Conservation (phyloP, 78 protist genomes). For the Pigoraptor vietnamica region DNA sequence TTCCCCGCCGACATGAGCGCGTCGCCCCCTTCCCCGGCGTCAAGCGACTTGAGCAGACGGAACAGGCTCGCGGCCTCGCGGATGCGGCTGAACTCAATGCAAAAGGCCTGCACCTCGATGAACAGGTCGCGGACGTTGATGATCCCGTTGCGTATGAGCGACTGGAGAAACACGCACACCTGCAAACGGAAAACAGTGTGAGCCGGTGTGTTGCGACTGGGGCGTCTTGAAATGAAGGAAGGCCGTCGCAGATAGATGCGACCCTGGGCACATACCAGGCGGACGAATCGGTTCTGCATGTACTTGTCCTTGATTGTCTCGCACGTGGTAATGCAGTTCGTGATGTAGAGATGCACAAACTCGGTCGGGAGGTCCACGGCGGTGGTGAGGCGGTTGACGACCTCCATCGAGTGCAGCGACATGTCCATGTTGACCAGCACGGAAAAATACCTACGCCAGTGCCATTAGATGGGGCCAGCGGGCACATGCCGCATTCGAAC, state of each 20-base stretch:
- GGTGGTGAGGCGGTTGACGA: conserved; percentile 81
- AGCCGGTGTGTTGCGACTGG: background rate
- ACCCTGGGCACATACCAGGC: conserved; percentile 32
- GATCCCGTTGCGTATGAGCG: conserved; percentile 79
- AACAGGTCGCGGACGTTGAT: conserved; percentile 60
- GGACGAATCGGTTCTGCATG: conserved; percentile 65
- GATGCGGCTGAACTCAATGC: conserved; percentile 52
- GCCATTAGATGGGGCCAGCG: background rate
- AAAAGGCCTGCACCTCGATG: conserved; percentile 62
- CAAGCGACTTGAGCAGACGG: conserved; percentile 29
- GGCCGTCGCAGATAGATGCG: background rate
- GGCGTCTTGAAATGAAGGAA: background rate
- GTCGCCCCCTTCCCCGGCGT: too few species aligned
- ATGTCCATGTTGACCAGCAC: conserved; percentile 60
- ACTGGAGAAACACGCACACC: conserved; percentile 83
- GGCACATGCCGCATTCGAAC: too few species aligned
- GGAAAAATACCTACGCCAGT: conserved; percentile 36
- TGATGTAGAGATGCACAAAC: conserved; percentile 79
- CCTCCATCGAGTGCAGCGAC: conserved; percentile 83
- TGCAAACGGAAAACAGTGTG: background rate
- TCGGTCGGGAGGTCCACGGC: conserved; percentile 75
- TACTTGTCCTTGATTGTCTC: conserved; percentile 62
- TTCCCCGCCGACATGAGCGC: too few species aligned
- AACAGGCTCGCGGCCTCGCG: conserved; percentile 43
- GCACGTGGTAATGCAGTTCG: conserved; percentile 80